These are phyloP conservation scores for Seiridium unicorne DNA, from an alignment of 2,329 filamentous ascomycete species.

Conservation along the genomic window DNA sequence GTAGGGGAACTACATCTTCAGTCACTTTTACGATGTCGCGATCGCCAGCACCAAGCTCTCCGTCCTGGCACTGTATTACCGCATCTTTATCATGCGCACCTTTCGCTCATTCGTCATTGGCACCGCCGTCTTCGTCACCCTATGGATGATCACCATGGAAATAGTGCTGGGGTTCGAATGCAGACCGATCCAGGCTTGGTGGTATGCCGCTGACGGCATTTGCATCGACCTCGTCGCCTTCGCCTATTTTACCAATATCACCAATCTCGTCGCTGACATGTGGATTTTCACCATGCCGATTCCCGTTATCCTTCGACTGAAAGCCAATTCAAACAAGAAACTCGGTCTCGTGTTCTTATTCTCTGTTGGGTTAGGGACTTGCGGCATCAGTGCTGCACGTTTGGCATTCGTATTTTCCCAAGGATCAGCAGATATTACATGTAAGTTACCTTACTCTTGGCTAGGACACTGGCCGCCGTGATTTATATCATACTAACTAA, in stretches of 20 bases:
- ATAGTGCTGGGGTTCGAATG: constrained; percentile 21
- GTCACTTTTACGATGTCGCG: constrained; percentile 24
- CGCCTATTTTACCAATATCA: constrained; percentile 23
- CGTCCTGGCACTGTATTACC: constrained; percentile 24
- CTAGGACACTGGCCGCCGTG: background rate
- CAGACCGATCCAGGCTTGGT: constrained; percentile 23
- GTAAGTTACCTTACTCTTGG: constrained; percentile 12
- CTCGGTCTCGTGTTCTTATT: constrained; percentile 21
- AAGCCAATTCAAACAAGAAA: constrained; percentile 16
- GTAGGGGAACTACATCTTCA: constrained; percentile 26
- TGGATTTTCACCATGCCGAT: constrained; percentile 27
- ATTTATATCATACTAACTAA: background rate
- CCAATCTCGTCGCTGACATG: constrained; percentile 23
- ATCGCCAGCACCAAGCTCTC: constrained; percentile 26
- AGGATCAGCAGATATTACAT: constrained; percentile 20
- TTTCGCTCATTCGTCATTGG: constrained; percentile 14
- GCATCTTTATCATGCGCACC: constrained; percentile 17
- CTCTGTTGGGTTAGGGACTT: constrained; percentile 21
- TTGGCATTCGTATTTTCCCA: constrained; percentile 20
- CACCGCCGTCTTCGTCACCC: constrained; percentile 15
- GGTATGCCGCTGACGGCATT: constrained; percentile 16
- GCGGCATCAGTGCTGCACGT: constrained; percentile 22
- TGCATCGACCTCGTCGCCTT: constrained; percentile 23
- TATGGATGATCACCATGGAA: constrained; percentile 24
- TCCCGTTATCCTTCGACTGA: constrained; percentile 19